Conservation (phyloP, 1,139 yeast genomes). For the Debaryomyces fabryi region DNA sequence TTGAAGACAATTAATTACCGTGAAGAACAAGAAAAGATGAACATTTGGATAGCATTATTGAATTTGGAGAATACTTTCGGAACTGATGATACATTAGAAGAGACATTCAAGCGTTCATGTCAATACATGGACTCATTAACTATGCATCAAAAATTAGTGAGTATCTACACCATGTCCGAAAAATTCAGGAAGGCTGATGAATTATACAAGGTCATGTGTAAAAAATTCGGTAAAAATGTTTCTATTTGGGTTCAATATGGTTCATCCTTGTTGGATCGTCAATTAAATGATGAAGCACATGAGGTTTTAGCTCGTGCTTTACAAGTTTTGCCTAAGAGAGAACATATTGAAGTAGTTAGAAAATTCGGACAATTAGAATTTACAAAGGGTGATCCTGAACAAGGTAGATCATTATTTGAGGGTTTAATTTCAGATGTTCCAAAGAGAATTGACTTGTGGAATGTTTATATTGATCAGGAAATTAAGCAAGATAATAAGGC, state of each 20-base stretch:
- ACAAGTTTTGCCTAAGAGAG: constrained; percentile 70
- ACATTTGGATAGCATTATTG: constrained; percentile 93
- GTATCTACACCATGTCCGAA: constrained; percentile 74
- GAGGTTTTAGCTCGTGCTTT: constrained; percentile 72
- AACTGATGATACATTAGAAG: constrained; percentile 76
- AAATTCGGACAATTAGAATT: constrained; percentile 91
- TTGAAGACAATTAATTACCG: constrained; percentile 86
- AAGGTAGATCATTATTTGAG: constrained; percentile 92
- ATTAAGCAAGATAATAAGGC: constrained; percentile 62
- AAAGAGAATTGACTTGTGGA: constrained; percentile 92
- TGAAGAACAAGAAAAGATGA: constrained; percentile 91
- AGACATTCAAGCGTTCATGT: constrained; percentile 77
- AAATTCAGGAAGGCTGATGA: constrained; percentile 70
- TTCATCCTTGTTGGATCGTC: constrained; percentile 66
- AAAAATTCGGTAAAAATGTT: constrained; percentile 77
- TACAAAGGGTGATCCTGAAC: constrained; percentile 84
- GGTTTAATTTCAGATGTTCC: constrained; percentile 90
- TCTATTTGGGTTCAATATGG: constrained; percentile 82
- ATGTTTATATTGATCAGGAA: constrained; percentile 91
- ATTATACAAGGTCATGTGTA: constrained; percentile 65
- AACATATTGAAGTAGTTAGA: constrained; percentile 78
- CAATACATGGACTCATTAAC: constrained; percentile 88
- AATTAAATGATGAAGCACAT: constrained; percentile 62
- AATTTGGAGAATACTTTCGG: constrained; percentile 96
- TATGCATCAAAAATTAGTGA: constrained; percentile 78